Conservation (phyloP, 2,329 filamentous ascomycete species). For the Penicillium sp. region DNA sequence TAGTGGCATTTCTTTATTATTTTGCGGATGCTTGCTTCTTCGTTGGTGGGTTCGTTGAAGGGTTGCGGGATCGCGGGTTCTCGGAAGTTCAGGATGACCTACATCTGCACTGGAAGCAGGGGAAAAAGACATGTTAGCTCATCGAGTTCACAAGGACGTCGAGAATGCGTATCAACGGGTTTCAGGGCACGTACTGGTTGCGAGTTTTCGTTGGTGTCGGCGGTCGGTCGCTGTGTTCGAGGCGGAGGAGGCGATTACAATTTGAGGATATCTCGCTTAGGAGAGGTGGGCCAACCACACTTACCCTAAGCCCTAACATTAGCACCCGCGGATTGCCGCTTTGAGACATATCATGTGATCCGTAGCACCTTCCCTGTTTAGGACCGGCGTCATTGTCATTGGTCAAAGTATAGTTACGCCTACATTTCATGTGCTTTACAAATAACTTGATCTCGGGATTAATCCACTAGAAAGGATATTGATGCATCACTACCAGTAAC, state of each 20-base stretch:
- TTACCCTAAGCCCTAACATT: constrained; percentile 44
- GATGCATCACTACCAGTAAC: neutral
- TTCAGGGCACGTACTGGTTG: constrained; percentile 46
- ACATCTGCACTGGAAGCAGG: constrained; percentile 78
- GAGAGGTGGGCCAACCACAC: constrained; percentile 34
- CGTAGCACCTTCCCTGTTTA: constrained; percentile 4
- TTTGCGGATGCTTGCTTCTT: neutral
- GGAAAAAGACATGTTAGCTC: constrained; percentile 50
- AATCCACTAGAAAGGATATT: neutral
- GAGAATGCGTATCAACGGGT: constrained; percentile 10
- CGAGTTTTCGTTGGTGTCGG: constrained; percentile 47
- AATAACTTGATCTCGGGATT: too few relatives aligned
- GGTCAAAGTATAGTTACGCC: neutral
- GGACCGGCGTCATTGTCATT: neutral
- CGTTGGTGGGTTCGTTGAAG: neutral
- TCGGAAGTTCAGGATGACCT: constrained; percentile 50
- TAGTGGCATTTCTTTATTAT: constrained; percentile 21
- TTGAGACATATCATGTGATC: constrained; percentile 15
- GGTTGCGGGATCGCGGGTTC: constrained; percentile 9
- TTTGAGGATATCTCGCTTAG: constrained; percentile 48
- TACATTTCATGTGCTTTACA: neutral
- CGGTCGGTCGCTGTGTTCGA: constrained; percentile 42
- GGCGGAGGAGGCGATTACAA: constrained; percentile 38
- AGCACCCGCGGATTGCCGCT: constrained; percentile 7
- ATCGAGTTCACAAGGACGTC: constrained; percentile 14